phyloP scores from a whole-genome alignment of 106 monocot genomes.

The Cymbidium sinense region DNA sequence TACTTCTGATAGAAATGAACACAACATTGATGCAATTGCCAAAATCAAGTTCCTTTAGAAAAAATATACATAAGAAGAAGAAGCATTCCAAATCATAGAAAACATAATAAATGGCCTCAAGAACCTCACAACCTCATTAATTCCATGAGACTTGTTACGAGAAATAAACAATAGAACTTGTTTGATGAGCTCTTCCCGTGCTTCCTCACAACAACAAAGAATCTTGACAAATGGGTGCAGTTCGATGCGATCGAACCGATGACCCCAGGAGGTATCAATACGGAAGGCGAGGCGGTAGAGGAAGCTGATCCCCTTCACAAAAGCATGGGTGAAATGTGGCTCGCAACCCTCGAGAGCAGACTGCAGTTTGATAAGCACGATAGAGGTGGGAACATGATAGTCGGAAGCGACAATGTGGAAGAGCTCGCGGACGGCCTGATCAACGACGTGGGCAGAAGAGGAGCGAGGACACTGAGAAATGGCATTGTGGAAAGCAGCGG shows the following conservation, averaged over 20 bases:
- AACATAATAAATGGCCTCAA: conserved; percentile 72
- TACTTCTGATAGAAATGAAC: conserved; percentile 33
- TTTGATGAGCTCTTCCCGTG: conserved; percentile 44
- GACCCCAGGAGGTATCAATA: conserved; percentile 27
- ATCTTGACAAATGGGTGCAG: too few relatives aligned
- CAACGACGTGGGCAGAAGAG: conserved; percentile 32
- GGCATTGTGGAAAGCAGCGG: conserved; percentile 27
- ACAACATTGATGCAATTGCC: conserved; percentile 44
- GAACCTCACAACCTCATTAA: too few relatives aligned
- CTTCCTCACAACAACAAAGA: conserved; percentile 47
- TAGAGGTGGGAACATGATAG: neutral
- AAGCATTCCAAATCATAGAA: conserved; percentile 33
- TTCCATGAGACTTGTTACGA: too few relatives aligned
- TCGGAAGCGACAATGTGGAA: conserved; percentile 27
- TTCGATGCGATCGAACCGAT: conserved; percentile 23
- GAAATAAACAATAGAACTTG: conserved; percentile 62
- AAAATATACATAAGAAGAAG: conserved; percentile 9
- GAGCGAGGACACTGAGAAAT: conserved; percentile 52
- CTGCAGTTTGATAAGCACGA: conserved; percentile 46
- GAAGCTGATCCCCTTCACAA: conserved; percentile 70
- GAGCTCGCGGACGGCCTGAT: conserved; percentile 58
- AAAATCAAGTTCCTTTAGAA: too few relatives aligned
- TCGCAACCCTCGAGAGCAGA: conserved; percentile 52
- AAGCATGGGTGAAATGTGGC: conserved; percentile 24
- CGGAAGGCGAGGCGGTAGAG: conserved; percentile 37